phyloP scores from a whole-genome alignment of 345 rosid genomes.

The Mercurialis annua region DNA sequence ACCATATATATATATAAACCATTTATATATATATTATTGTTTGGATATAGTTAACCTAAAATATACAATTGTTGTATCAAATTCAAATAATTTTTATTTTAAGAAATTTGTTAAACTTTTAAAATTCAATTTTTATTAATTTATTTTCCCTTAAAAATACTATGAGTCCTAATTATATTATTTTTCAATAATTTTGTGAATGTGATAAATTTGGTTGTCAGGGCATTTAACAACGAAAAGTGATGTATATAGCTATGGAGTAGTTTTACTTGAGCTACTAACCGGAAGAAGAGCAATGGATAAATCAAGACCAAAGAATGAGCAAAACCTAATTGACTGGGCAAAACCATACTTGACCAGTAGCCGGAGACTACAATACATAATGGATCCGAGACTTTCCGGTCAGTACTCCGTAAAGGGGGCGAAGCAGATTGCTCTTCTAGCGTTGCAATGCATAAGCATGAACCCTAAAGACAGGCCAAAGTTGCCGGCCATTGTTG shows the following conservation, averaged over 20 bases:
- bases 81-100: no score
- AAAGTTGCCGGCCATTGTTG: conserved; percentile 62
- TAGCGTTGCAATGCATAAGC: conserved; percentile 69
- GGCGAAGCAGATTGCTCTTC: conserved; percentile 64
- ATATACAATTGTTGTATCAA: neutral
- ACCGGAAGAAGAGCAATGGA: conserved; percentile 87
- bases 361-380: conserved; percentile 61
- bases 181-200: no score
- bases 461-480: conserved; percentile 89
- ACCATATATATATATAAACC: no score
- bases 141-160: no score
- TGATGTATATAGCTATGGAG: conserved; percentile 88
- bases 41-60: no score
- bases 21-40: no score
- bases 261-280: conserved; percentile 72
- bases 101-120: no score
- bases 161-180: no score
- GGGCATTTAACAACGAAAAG: conserved; percentile 91
- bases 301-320: conserved; percentile 57
- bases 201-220: conserved; percentile 23
- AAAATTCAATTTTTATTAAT: no score
- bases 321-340: conserved; percentile 84
- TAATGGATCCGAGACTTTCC: conserved; percentile 69
- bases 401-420: conserved; percentile 88
- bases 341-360: conserved; percentile 68